phyloP scores from a whole-genome alignment of 83 land plant genomes.

The Picea abies region DNA sequence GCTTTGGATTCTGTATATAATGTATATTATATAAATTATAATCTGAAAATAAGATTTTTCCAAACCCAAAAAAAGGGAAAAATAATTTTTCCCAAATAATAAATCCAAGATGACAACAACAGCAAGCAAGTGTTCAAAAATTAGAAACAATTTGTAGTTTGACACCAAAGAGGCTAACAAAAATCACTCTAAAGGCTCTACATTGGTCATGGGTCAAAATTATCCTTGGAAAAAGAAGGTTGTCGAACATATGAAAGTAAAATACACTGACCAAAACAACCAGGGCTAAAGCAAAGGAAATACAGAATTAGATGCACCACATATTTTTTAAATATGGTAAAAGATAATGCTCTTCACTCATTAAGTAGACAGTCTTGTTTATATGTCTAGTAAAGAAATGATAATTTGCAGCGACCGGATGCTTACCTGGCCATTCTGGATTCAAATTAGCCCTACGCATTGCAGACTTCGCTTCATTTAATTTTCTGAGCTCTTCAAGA shows the following conservation, averaged over 20 bases:
- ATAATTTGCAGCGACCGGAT: neutral
- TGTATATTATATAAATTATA: too few relatives aligned
- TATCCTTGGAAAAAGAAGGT: neutral
- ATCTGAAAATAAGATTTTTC: too few relatives aligned
- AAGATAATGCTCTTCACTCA: neutral
- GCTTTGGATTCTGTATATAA: too few relatives aligned
- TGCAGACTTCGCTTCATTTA: constrained; percentile 71
- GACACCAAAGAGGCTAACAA: neutral
- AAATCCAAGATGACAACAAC: too few relatives aligned
- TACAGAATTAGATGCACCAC: neutral
- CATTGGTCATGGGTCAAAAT: neutral
- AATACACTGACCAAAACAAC: neutral
- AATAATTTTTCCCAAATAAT: too few relatives aligned
- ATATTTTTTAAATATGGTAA: neutral
- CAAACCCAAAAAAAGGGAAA: too few relatives aligned
- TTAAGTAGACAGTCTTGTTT: neutral
- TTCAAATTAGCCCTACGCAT: constrained; percentile 77
- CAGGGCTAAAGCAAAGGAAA: neutral
- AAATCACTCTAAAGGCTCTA: constrained; percentile 4
- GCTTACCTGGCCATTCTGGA: constrained; percentile 92
- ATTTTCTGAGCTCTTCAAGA: constrained; percentile 75
- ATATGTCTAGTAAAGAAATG: neutral
- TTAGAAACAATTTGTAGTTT: too few relatives aligned
- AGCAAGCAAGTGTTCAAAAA: too few relatives aligned
- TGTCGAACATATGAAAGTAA: neutral